Evolutionary conservation across 805 yeast genomes (phyloP).

Genomic region (Zygotorulaspora chibaensis): DNA sequence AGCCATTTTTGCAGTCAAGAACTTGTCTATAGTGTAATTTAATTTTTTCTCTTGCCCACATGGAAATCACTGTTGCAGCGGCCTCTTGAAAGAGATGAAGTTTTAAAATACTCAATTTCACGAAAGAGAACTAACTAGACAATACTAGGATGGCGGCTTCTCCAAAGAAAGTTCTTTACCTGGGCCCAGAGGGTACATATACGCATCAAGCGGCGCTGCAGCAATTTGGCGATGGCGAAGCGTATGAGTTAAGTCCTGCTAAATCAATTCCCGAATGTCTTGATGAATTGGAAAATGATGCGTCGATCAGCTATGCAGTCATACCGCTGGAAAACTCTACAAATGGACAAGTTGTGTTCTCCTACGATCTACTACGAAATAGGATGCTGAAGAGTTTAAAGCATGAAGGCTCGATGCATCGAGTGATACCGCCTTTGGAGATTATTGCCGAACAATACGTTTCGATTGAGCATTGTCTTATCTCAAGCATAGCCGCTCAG

Average conservation of each 20-base stretch:
- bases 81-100: too few relatives aligned
- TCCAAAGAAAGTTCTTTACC: slow-evolving; percentile 52
- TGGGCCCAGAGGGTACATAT: slow-evolving; percentile 92
- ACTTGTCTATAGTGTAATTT: too few relatives aligned
- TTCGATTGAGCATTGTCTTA: slow-evolving; percentile 70
- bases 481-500: slow-evolving; percentile 40
- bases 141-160: neutral
- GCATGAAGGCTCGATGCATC: slow-evolving; percentile 8
- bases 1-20: too few relatives aligned
- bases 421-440: slow-evolving; percentile 39
- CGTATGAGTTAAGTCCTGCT: slow-evolving; percentile 28
- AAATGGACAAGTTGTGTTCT: slow-evolving; percentile 86
- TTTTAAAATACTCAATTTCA: too few relatives aligned
- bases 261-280: slow-evolving; percentile 60
- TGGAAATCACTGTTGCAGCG: too few relatives aligned
- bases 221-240: slow-evolving; percentile 42
- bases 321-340: slow-evolving; percentile 94
- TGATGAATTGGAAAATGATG: slow-evolving; percentile 41
- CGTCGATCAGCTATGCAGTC: slow-evolving; percentile 59
- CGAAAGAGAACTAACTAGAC: too few relatives aligned
- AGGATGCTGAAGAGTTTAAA: slow-evolving; percentile 36
- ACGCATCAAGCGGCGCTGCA: slow-evolving; percentile 78
- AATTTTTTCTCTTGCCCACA: too few relatives aligned
- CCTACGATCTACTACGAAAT: slow-evolving; percentile 77
- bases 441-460: slow-evolving; percentile 80